These are phyloP conservation scores for Colletotrichum liaoningense DNA, from an alignment of 2,329 filamentous ascomycete genomes.

Conservation along the genomic window DNA sequence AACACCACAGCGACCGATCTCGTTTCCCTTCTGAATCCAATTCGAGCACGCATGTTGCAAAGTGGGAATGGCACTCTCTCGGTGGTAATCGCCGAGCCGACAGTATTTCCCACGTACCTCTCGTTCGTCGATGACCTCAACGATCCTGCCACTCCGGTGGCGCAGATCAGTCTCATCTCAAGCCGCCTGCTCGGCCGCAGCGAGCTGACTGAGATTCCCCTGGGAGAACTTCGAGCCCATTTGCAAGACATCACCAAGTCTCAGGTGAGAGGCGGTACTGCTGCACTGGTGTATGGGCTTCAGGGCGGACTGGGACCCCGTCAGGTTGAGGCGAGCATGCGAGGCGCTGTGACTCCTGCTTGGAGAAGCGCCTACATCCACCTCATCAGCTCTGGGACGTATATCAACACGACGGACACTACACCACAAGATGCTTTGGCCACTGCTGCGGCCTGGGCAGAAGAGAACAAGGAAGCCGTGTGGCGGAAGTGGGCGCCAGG, in stretches of 20 bases:
- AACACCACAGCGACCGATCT: not conserved
- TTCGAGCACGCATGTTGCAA: not conserved
- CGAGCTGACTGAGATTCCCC: not conserved
- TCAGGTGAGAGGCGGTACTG: not conserved
- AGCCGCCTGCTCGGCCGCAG: conserved; percentile 3
- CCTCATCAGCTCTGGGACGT: conserved; percentile 13
- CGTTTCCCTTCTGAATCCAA: not conserved
- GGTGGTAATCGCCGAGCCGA: not conserved
- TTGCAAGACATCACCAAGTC: not conserved
- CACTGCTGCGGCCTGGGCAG: conserved; percentile 10
- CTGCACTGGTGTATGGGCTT: not conserved
- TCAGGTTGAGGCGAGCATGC: not conserved
- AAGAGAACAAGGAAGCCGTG: conserved; percentile 18
- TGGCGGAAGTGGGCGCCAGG: conserved; percentile 33
- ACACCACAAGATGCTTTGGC: not conserved
- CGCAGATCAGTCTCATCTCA: not conserved
- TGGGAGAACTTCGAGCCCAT: not conserved
- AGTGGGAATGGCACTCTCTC: not conserved
- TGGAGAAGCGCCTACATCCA: conserved; percentile 29
- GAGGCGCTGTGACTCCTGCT: conserved; percentile 23
- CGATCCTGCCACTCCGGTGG: not conserved
- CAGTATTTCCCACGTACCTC: not conserved
- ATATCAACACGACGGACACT: not conserved
- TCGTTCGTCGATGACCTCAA: not conserved
- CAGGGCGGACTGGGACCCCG: not conserved